Evolutionary conservation across 2,329 filamentous ascomycete genomes (phyloP), one percentile per base, ranked within the genome.

Genomic region (Aureobasidium sp.): DNA sequence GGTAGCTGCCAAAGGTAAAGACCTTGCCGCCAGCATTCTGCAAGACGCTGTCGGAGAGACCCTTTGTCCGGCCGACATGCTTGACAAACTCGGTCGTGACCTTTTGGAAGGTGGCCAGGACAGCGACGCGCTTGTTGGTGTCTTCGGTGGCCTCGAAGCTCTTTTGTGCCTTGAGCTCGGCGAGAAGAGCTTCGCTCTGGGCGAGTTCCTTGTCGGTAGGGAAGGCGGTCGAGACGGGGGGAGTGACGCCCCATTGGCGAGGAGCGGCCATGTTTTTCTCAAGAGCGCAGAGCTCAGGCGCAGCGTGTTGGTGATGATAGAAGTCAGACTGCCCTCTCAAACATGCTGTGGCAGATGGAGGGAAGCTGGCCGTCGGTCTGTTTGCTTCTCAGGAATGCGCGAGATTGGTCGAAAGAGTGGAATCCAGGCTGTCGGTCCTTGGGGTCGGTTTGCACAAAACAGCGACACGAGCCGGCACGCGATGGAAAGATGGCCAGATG

Each of bases 1-100:
- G 88, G 75, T 93, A 99, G 75, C 94, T 97, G 66, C 94, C 94
- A 74, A 94, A 99, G 1, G 93, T 95, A 74, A 96, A 96, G 67
- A 99, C 86, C 77, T 93, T 94, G 66, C 92, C 94, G 59, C 92
- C 90, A 6, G 92, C 90, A 70, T 88, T 87, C 67, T 92, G 90
- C 49, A 94, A 83, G 49, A 94, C 83, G 35, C 86, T 85, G 47
- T 90, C 84, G 49, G 91, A 88, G 56, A 93, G 81, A 56, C 82
- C 86, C 73, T 88, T 91, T 70, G 84, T 82, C 66, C 82, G 81
- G 66, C 90, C 90, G 11, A 96, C 91, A 66, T 85, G 82, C 73
- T 87, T 87, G 62, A 99, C 90, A 69, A 99, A 96, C 68, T 93
- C 90, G 71, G 92, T 81, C 64, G 90, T 88, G 60, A 96, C 89